Evolutionary conservation across 805 yeast genomes (phyloP).

Genomic region (Komagataella mondaviorum): DNA sequence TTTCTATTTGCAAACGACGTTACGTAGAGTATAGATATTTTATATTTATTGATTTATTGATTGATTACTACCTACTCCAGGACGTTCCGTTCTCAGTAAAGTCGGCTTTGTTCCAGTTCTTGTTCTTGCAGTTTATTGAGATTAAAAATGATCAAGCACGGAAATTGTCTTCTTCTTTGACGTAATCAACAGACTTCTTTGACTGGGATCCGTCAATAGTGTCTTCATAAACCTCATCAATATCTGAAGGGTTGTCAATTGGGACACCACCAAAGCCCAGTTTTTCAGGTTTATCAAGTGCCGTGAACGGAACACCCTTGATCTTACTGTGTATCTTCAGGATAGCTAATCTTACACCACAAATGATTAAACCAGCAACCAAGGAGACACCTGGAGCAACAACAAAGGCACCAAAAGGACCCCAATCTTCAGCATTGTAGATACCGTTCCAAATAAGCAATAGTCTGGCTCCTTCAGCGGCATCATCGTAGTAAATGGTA

Average conservation of each 20-base stretch:
- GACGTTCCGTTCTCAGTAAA: no score
- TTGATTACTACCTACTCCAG: neutral
- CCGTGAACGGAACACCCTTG: constrained; percentile 27
- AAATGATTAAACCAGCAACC: constrained; percentile 36
- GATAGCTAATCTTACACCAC: constrained; percentile 31
- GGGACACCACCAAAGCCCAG: neutral
- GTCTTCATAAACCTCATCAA: neutral
- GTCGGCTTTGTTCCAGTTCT: no score
- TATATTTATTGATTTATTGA: neutral
- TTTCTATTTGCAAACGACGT: neutral
- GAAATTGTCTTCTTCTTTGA: neutral
- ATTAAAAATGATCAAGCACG: neutral
- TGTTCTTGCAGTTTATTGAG: neutral
- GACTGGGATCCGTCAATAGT: neutral
- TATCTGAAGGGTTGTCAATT: neutral
- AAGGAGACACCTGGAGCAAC: constrained; percentile 80
- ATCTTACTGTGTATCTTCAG: constrained; percentile 19
- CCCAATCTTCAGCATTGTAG: constrained; percentile 72
- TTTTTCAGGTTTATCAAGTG: constrained; percentile 24
- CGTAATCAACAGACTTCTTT: neutral
- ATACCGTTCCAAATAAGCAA: constrained; percentile 70
- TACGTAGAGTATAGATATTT: neutral
- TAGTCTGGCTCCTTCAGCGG: constrained; percentile 65
- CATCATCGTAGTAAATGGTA: constrained; percentile 58
- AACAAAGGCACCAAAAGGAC: constrained; percentile 89